Conservation (phyloP, 352 stramenopile genomes). For the Elongisporangium anandrum region DNA sequence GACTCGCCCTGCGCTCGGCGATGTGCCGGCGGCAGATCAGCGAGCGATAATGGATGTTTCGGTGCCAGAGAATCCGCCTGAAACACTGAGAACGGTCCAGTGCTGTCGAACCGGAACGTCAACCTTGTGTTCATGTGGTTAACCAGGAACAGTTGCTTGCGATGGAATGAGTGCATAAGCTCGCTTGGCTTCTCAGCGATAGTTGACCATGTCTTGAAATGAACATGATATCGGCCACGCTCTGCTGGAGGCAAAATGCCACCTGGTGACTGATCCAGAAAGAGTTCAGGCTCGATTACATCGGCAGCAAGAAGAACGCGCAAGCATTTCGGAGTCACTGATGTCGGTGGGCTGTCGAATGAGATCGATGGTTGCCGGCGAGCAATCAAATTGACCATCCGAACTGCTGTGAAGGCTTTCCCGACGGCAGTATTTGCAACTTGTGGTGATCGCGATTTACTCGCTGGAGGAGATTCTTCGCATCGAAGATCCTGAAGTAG, state of each 20-base stretch:
- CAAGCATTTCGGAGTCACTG: constrained; percentile 41
- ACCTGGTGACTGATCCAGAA: constrained; percentile 33
- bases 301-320: constrained; percentile 52
- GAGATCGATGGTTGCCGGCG: constrained; percentile 12
- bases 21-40: constrained; percentile 48
- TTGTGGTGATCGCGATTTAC: constrained; percentile 1
- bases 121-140: constrained; percentile 56
- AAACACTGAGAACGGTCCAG: constrained; percentile 55
- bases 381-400: constrained; percentile 50
- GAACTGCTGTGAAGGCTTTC: constrained; percentile 70
- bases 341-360: constrained; percentile 9
- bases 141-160: constrained; percentile 42
- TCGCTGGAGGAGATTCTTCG: constrained; percentile 2
- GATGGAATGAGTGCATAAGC: constrained; percentile 39
- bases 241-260: not conserved
- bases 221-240: constrained; percentile 35
- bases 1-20: constrained; percentile 55
- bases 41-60: constrained; percentile 48
- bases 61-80: constrained; percentile 61
- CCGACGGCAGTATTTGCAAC: constrained; percentile 18
- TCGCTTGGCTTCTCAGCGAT: constrained; percentile 14
- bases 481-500: constrained; percentile 4
- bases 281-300: constrained; percentile 60
- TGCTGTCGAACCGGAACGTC: constrained; percentile 67
- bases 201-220: constrained; percentile 77